Evolutionary conservation across 805 yeast genomes (phyloP).

Genomic region (Phaffomyces opuntiae): DNA sequence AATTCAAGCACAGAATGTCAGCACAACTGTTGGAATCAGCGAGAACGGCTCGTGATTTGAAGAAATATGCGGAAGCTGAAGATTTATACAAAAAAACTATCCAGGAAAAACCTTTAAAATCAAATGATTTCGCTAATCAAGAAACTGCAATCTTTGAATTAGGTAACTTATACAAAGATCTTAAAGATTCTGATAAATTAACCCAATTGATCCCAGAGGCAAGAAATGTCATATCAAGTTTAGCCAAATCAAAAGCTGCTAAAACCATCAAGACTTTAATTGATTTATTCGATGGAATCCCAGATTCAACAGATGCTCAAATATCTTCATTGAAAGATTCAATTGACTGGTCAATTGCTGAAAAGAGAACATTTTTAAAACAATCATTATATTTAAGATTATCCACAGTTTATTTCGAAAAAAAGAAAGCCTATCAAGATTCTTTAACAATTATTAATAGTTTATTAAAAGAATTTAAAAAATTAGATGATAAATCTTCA

Average conservation of each 20-base stretch:
- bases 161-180: constrained; percentile 59
- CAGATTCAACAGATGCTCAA: constrained; percentile 59
- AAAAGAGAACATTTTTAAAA: constrained; percentile 80
- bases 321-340: constrained; percentile 68
- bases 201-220: constrained; percentile 58
- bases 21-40: constrained; percentile 45
- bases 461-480: constrained; percentile 79
- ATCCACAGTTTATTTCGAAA: constrained; percentile 65
- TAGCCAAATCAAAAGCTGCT: constrained; percentile 93
- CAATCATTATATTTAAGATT: constrained; percentile 83
- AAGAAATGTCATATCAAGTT: constrained; percentile 60
- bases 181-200: constrained; percentile 43
- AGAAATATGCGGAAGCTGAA: constrained; percentile 54
- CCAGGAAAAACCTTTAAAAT: constrained; percentile 19
- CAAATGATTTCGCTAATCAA: constrained; percentile 20
- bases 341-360: constrained; percentile 80
- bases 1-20: constrained; percentile 10
- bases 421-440: constrained; percentile 52
- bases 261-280: constrained; percentile 78
- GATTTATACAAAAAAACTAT: constrained; percentile 47
- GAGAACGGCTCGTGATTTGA: constrained; percentile 43
- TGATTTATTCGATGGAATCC: constrained; percentile 65
- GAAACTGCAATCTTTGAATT: constrained; percentile 51
- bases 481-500: constrained; percentile 91
- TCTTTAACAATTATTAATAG: constrained; percentile 67